Evolutionary conservation across 2,329 filamentous ascomycete genomes (phyloP), one percentile per base, ranked within the genome.

Genomic region (Dactylellina haptotyla): DNA sequence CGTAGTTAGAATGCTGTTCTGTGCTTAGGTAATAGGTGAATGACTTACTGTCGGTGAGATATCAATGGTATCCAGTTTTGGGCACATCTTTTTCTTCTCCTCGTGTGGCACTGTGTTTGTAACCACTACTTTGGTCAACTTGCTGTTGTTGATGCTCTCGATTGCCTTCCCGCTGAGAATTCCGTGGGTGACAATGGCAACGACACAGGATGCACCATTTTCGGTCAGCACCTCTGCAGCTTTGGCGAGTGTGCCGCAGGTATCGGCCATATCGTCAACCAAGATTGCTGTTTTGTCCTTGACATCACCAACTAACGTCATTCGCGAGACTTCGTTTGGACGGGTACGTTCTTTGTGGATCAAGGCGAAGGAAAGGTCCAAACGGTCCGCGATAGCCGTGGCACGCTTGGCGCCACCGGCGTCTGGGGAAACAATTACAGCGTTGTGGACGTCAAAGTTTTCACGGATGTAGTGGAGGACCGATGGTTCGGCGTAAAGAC

Each of bases 201-300:
- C 92, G 37, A 96, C 93, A 79, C 96, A 88, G 77, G 88, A 88
- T 1, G 95, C 94, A 30, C 92, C 92, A 79, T 97, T 90, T 78
- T 92, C 86, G 81, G 94, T 91, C 58, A 98, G 87, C 0, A 93
- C 94, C 66, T 92, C 89, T 14, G 94, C 95, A 1, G 93, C 95
- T 83, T 98, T 98, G 81, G 86, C 87, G 10, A 91, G 84, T 1
- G 92, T 97, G 77, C 93, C 93, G 81, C 93, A 97, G 2, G 94
- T 97, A 80, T 98, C 94, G 30, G 93, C 93, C 92, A 98, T 97
- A 80, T 98, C 94, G 80, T 98, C 94, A 51, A 99, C 94, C 53
- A 99, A 88, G 79, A 99, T 97, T 72, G 94, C 94, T 28, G 94
- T 89, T 83, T 95, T 95, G 83, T 91, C 91, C 77, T 88, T 87